Evolutionary conservation across 345 rosid species (phyloP).

Genomic region (Brassica incana): DNA sequence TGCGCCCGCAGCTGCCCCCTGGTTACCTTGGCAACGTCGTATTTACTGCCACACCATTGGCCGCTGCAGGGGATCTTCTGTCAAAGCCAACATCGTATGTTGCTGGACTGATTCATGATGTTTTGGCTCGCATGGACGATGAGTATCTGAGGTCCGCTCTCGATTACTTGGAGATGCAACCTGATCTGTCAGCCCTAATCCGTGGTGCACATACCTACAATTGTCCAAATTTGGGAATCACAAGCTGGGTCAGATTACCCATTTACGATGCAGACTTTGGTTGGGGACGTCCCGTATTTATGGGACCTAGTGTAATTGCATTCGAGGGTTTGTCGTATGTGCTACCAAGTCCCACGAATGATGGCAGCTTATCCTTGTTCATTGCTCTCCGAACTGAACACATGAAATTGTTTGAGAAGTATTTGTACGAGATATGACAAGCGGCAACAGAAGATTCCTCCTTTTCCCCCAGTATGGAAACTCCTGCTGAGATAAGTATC

Average conservation of each 20-base stretch:
- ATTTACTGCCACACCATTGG: conserved; percentile 87
- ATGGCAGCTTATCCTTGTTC: conserved; percentile 80
- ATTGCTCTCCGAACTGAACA: conserved; percentile 72
- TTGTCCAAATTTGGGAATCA: conserved; percentile 89
- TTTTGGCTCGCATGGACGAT: conserved; percentile 77
- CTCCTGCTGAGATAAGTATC: not conserved
- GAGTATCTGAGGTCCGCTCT: conserved; percentile 91
- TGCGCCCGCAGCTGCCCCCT: conserved; percentile 71
- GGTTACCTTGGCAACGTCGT: conserved; percentile 94
- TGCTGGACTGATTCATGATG: conserved; percentile 73
- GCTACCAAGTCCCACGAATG: conserved; percentile 71
- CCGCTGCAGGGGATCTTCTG: conserved; percentile 61
- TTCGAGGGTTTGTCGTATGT: conserved; percentile 79
- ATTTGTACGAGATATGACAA: conserved; percentile 48
- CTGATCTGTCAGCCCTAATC: conserved; percentile 70
- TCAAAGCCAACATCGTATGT: conserved; percentile 85
- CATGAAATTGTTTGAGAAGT: conserved; percentile 75
- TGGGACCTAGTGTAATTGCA: conserved; percentile 91
- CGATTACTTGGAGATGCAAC: conserved; percentile 87
- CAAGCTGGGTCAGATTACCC: conserved; percentile 86
- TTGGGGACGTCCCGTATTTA: conserved; percentile 89
- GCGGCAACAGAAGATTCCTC: not conserved
- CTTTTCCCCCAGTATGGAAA: conserved; percentile 5
- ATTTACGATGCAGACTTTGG: conserved; percentile 92
- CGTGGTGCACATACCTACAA: conserved; percentile 80